Base-by-base conservation (phyloP, 2,329 filamentous ascomycete species). In the Thermomyces lanuginosus region DNA sequence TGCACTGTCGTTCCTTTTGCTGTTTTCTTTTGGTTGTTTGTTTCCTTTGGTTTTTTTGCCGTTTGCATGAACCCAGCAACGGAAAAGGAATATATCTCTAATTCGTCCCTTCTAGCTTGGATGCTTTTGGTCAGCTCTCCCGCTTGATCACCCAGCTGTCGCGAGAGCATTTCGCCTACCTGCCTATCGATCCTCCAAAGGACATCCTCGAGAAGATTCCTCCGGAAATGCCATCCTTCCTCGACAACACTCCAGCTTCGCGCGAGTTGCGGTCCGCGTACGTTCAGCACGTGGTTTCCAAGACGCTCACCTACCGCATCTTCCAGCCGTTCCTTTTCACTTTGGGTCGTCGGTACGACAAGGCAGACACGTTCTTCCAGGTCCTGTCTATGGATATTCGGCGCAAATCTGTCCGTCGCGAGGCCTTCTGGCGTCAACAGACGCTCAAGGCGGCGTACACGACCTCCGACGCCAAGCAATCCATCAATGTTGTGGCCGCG, bases 271-370 rank as follows among this genome's bases (percentile, higher is more conserved):
- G 64, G 14, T 51, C 60, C 22, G 62, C 64, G 12, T 68, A 67
- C 37, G 49, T 69, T 15, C 59, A 64, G 30, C 64, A 67, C 37
- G 55, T 62, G n/a, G 54, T 70, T 21, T 67, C 64, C 8, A 64
- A 61, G 30, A 59, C 64, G n/a, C 48, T 70, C 27, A 66, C 61
- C 5, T 61, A 61, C 38, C 56, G 63, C 19, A 62, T 69, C 18
- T 69, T 69, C 46, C 60, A 64, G 14, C 66, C 65, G 1, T 70
- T 69, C 49, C 39, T 70, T 13, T 70, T 70, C 47, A 66, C 62
- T 14, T 48, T 67, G 2, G 61, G 63, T 17, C 57, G 59, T 23
- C 50, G 61, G 17, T 64, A 64, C 38, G 63, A 66, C 40, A 65
- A 66, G 37, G 61, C 62, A n/a, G 64, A 69, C 34, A 61, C 57